Conservation (phyloP, 495 filamentous ascomycete species). For the Apiosordaria backusii region DNA sequence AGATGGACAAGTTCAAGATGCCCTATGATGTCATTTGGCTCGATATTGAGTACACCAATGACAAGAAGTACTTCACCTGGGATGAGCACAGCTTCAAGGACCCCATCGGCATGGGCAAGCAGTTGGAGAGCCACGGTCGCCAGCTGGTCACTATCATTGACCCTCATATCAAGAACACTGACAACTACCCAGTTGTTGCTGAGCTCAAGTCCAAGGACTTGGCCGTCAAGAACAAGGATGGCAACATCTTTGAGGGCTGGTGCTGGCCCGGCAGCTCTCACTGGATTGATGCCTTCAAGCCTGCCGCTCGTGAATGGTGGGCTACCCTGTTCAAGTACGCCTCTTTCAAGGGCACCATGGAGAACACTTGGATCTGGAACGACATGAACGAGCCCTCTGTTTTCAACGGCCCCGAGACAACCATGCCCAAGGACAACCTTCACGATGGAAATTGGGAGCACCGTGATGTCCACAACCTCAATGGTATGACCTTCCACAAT, state of each 20-base stretch:
- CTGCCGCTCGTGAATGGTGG: slow-evolving; percentile 86
- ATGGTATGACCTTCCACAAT: slow-evolving; percentile 90
- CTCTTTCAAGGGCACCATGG: slow-evolving; percentile 72
- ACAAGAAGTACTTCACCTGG: slow-evolving; percentile 97
- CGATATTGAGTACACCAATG: slow-evolving; percentile 94
- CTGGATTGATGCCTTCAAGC: slow-evolving; percentile 95
- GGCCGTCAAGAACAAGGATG: slow-evolving; percentile 84
- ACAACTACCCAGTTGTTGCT: slow-evolving; percentile 68
- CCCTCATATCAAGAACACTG: slow-evolving; percentile 93
- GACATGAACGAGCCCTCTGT: slow-evolving; percentile 99
- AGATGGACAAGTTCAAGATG: slow-evolving; percentile 90
- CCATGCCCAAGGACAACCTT: slow-evolving; percentile 96
- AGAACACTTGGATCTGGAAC: slow-evolving; percentile 95
- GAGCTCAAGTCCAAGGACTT: slow-evolving; percentile 80
- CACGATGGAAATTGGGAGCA: slow-evolving; percentile 94
- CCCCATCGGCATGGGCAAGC: slow-evolving; percentile 81
- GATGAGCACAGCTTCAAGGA: slow-evolving; percentile 81
- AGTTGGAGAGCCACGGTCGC: slow-evolving; percentile 74
- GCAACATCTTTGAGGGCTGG: slow-evolving; percentile 87
- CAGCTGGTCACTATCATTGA: slow-evolving; percentile 95
- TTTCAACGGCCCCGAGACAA: slow-evolving; percentile 95
- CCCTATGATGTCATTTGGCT: slow-evolving; percentile 99
- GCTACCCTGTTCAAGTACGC: slow-evolving; percentile 78
- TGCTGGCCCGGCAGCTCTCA: slow-evolving; percentile 96
- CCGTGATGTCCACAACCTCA: slow-evolving; percentile 90